Evolutionary conservation across 805 yeast species (phyloP).

Genomic region (Pichia paraexigua): DNA sequence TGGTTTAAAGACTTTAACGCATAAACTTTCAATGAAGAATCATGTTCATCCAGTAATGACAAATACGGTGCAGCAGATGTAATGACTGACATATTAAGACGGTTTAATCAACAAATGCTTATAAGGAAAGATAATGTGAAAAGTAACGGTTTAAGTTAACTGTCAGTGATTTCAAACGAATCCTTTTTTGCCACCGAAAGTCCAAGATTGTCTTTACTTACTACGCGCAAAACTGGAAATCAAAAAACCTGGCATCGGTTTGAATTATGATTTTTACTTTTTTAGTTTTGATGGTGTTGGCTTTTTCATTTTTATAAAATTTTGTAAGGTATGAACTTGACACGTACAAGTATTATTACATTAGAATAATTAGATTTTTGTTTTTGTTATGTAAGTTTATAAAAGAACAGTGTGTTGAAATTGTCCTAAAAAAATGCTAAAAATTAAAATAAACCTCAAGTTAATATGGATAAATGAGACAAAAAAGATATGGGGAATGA

Average conservation of each 20-base stretch:
- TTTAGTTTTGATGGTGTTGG: too few relatives aligned
- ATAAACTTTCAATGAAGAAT: constrained; percentile 65
- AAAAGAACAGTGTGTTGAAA: constrained; percentile 3
- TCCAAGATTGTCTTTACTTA: background rate
- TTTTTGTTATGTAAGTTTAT: background rate
- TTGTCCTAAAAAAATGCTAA: background rate
- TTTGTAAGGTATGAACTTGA: background rate
- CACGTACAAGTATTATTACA: background rate
- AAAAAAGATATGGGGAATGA: background rate
- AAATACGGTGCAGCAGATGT: constrained; percentile 88
- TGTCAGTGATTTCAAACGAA: background rate
- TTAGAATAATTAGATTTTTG: too few relatives aligned
- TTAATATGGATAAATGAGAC: background rate
- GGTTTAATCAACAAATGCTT: too few relatives aligned
- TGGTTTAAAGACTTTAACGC: constrained; percentile 77
- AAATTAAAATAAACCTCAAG: background rate
- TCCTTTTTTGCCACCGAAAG: background rate
- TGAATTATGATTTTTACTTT: background rate
- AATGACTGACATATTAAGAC: constrained; percentile 19
- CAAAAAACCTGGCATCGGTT: background rate
- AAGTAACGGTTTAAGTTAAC: too few relatives aligned
- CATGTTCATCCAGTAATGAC: constrained; percentile 82
- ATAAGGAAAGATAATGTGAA: background rate
- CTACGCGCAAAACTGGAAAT: background rate
- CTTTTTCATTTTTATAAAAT: too few relatives aligned